Percentiles rank a stretch among this genome's conserved stretches.
phyloP scores from a whole-genome alignment of 2,329 filamentous ascomycete genomes.

The Colletotrichum orchidophilum region DNA sequence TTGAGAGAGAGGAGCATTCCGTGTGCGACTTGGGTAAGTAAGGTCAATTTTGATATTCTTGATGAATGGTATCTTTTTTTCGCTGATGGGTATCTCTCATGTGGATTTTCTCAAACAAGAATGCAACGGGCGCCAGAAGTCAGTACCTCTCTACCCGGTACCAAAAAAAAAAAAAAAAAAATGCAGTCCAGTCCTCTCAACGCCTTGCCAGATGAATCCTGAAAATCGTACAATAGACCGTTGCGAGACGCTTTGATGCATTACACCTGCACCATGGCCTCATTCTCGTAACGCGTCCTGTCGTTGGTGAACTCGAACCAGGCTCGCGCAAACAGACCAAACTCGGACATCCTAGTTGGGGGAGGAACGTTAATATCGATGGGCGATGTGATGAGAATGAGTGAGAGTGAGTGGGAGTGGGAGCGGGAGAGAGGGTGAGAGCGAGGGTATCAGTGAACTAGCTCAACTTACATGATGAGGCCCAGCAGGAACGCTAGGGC shows the following conservation, averaged over 20 bases:
- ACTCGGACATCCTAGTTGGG: constrained; percentile 22
- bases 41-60: background rate
- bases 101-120: background rate
- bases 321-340: constrained; percentile 26
- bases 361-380: background rate
- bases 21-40: background rate
- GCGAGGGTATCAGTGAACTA: background rate
- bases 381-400: too few species aligned
- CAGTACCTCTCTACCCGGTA: background rate
- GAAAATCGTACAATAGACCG: background rate
- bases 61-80: constrained; percentile 20
- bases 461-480: constrained; percentile 26
- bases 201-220: constrained; percentile 1
- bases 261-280: constrained; percentile 26
- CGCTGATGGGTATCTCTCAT: constrained; percentile 10
- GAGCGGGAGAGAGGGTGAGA: too few species aligned
- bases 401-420: too few species aligned
- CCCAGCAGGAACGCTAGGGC: constrained; percentile 31
- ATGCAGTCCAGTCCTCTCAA: background rate
- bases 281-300: constrained; percentile 1
- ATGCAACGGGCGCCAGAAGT: background rate
- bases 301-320: constrained; percentile 34
- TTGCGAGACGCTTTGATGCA: too few species aligned
- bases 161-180: background rate
- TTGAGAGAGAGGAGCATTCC: background rate